Percentiles rank a stretch among this genome's conserved stretches.
Evolutionary conservation across 2,329 filamentous ascomycete genomes (phyloP).

Genomic region (Bisporella sp.): DNA sequence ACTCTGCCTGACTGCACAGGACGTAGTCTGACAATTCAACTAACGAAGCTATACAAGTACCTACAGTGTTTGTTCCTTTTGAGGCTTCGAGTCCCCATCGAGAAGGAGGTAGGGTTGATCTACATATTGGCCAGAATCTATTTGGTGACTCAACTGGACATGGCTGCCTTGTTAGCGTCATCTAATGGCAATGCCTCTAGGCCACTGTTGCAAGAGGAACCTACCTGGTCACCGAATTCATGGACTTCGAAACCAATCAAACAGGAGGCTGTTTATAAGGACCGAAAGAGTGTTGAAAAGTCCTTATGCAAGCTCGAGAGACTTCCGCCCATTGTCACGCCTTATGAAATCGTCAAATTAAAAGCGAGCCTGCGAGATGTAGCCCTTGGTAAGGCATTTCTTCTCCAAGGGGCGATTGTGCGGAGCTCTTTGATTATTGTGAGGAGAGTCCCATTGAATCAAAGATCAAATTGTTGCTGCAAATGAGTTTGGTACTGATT

Average conservation of each 20-base stretch:
- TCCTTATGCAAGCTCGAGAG: conserved; percentile 58
- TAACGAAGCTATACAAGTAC: no score
- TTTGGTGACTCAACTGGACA: no score
- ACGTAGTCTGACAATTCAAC: no score
- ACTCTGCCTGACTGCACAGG: no score
- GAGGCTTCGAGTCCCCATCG: no score
- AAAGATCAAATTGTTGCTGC: conserved; percentile 92
- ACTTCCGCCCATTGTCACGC: conserved; percentile 73
- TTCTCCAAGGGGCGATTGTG: conserved; percentile 97
- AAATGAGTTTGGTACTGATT: conserved; percentile 94
- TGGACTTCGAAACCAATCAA: conserved; percentile 77
- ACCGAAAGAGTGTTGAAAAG: conserved; percentile 49
- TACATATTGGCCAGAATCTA: no score
- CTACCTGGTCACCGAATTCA: conserved; percentile 52
- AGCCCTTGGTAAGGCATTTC: conserved; percentile 82
- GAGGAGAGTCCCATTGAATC: conserved; percentile 82
- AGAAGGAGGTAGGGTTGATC: no score
- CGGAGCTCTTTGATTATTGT: conserved; percentile 96
- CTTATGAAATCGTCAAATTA: conserved; percentile 72
- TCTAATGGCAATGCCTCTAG: no score
- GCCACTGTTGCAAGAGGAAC: no score
- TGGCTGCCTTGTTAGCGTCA: no score
- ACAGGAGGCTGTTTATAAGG: conserved; percentile 65
- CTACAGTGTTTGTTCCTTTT: no score
- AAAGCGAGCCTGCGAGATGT: conserved; percentile 77